phyloP scores from a whole-genome alignment of 2,329 filamentous ascomycete genomes.

The Rugonectria rugulosa region DNA sequence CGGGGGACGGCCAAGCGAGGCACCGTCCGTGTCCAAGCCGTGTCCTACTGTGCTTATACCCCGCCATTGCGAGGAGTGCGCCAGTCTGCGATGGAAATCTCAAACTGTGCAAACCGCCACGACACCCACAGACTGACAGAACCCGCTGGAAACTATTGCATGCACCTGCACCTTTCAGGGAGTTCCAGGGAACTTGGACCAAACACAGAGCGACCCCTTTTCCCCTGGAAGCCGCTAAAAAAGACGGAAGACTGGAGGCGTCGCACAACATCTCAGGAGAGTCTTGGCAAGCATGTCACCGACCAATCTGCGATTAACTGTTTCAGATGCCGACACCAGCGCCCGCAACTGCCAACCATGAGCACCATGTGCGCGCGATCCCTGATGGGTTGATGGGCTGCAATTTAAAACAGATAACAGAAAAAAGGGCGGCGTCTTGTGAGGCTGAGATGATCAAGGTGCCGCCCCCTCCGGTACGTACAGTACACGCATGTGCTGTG shows the following conservation, averaged over 20 bases:
- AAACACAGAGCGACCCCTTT: neutral
- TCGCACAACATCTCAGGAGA: neutral
- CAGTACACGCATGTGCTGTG: too few species aligned
- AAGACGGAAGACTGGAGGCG: neutral
- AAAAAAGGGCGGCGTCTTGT: too few species aligned
- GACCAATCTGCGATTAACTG: conserved; percentile 30
- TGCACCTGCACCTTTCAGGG: conserved; percentile 1
- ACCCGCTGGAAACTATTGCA: neutral
- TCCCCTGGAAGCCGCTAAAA: neutral
- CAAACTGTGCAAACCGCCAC: conserved; percentile 27
- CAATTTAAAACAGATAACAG: neutral
- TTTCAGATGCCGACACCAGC: conserved; percentile 29
- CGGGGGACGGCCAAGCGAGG: conserved; percentile 24
- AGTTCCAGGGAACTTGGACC: neutral
- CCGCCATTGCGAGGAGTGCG: conserved; percentile 18
- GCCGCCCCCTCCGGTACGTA: too few species aligned
- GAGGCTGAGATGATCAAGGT: too few species aligned
- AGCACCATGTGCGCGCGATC: conserved; percentile 15
- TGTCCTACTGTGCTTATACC: conserved; percentile 21
- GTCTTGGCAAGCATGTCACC: conserved; percentile 7
- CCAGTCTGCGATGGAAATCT: conserved; percentile 25
- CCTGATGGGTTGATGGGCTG: conserved; percentile 3
- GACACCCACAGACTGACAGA: neutral
- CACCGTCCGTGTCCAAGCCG: conserved; percentile 12
- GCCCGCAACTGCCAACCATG: conserved; percentile 32